Evolutionary conservation across 2,329 filamentous ascomycete species (phyloP).

Genomic region (Trichoderma citrinoviride): DNA sequence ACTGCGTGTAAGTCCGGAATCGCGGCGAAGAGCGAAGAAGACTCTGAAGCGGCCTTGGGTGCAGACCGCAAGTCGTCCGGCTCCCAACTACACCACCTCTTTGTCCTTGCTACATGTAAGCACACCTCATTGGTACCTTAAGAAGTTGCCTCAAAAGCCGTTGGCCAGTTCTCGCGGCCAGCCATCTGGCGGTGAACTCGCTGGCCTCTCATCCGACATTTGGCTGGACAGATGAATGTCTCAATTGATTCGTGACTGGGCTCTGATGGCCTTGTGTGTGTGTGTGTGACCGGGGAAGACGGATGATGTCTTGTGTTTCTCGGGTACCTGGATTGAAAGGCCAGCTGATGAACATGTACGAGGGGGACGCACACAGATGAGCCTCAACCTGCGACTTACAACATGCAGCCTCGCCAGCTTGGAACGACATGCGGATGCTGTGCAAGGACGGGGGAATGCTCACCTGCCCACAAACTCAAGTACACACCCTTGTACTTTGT

Average conservation of each 20-base stretch:
- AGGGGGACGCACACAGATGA: not conserved
- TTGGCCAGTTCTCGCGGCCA: not conserved
- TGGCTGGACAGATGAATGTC: not conserved
- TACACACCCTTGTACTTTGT: too few species aligned
- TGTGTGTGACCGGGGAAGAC: not conserved
- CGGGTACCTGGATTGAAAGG: conserved; percentile 4
- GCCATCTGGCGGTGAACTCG: conserved; percentile 4
- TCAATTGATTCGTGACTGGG: not conserved
- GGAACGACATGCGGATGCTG: too few species aligned
- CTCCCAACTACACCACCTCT: not conserved
- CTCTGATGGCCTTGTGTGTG: not conserved
- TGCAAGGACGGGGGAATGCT: too few species aligned
- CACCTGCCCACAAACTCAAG: too few species aligned
- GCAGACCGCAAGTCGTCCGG: not conserved
- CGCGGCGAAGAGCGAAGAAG: too few species aligned
- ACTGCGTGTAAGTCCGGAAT: too few species aligned
- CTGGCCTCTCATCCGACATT: not conserved
- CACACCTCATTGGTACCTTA: not conserved
- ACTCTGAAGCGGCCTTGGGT: not conserved
- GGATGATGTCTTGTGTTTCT: not conserved
- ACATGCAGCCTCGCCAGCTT: too few species aligned
- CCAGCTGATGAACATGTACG: not conserved
- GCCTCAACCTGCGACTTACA: not conserved
- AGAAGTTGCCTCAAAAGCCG: too few species aligned
- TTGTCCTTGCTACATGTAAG: not conserved